phyloP scores from a whole-genome alignment of 1,284 basidiomycete genomes.

The Trichosporon faecale region DNA sequence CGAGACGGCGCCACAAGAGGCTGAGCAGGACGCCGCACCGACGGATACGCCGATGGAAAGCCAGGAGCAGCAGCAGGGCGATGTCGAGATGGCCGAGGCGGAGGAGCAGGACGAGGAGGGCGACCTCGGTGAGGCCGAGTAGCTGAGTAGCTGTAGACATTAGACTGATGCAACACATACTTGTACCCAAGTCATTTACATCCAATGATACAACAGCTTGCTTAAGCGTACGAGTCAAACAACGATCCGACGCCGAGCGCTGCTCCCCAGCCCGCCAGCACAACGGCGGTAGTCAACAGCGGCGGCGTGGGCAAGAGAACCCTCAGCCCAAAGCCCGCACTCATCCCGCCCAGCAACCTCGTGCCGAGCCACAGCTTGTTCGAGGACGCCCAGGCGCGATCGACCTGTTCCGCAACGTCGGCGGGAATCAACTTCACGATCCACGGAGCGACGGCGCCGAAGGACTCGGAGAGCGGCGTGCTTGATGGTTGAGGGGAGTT shows the following conservation, averaged over 20 bases:
- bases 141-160: background rate
- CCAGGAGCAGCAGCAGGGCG: background rate
- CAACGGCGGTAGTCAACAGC: slow-evolving; percentile 69
- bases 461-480: background rate
- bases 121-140: slow-evolving; percentile 15
- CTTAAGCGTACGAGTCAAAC: background rate
- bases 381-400: slow-evolving; percentile 50
- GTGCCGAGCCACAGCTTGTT: slow-evolving; percentile 81
- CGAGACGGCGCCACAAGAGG: background rate
- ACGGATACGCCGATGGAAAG: background rate
- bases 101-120: slow-evolving; percentile 7
- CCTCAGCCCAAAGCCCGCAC: slow-evolving; percentile 66
- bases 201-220: background rate
- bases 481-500: slow-evolving; percentile 56
- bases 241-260: slow-evolving; percentile 49
- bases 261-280: slow-evolving; percentile 70
- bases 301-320: slow-evolving; percentile 55
- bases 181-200: background rate
- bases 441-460: background rate
- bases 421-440: background rate
- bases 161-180: background rate
- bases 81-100: slow-evolving; percentile 12
- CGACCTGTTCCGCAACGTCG: background rate
- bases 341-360: slow-evolving; percentile 79
- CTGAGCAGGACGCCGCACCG: background rate